These are phyloP conservation scores for Candida peoriensis DNA, from an alignment of 805 yeast genomes.

Conservation along the genomic window DNA sequence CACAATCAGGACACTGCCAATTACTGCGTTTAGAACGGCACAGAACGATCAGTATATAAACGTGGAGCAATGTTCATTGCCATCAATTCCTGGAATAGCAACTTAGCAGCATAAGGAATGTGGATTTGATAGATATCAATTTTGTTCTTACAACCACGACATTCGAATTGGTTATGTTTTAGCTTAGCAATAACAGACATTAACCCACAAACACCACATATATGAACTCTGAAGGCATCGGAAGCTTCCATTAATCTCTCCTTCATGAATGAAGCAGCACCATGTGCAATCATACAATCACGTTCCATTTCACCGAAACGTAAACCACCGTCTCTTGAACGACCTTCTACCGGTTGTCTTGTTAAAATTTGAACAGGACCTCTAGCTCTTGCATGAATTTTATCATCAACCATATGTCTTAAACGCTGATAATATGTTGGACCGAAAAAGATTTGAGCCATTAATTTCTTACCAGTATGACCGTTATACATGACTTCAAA, in stretches of 20 bases:
- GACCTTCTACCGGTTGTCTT: slow-evolving; percentile 98
- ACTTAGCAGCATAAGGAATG: slow-evolving; percentile 97
- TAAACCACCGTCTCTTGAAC: slow-evolving; percentile 98
- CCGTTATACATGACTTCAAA: slow-evolving; percentile 99
- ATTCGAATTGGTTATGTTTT: slow-evolving; percentile 96
- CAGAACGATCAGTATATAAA: slow-evolving; percentile 88
- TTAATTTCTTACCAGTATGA: slow-evolving; percentile 94
- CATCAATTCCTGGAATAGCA: slow-evolving; percentile 98
- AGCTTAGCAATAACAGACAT: slow-evolving; percentile 97
- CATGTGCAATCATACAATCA: slow-evolving; percentile 99
- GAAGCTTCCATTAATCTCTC: slow-evolving; percentile 99
- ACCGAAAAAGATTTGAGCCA: slow-evolving; percentile 99
- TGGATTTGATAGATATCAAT: slow-evolving; percentile 97
- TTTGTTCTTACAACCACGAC: slow-evolving; percentile 97
- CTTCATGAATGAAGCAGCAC: slow-evolving; percentile 97
- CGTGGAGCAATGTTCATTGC: slow-evolving; percentile 99
- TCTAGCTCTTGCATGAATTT: slow-evolving; percentile 98
- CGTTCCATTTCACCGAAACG: slow-evolving; percentile 99
- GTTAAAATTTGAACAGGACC: slow-evolving; percentile 98
- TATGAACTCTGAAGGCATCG: slow-evolving; percentile 96
- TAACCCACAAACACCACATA: slow-evolving; percentile 97
- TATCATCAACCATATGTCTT: slow-evolving; percentile 99
- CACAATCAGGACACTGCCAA: too few species aligned
- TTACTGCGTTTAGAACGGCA: slow-evolving; percentile 32
- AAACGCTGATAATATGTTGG: slow-evolving; percentile 98